These are phyloP conservation scores for Quercus phellos DNA, from an alignment of 331 rosid species.

Conservation along the genomic window DNA sequence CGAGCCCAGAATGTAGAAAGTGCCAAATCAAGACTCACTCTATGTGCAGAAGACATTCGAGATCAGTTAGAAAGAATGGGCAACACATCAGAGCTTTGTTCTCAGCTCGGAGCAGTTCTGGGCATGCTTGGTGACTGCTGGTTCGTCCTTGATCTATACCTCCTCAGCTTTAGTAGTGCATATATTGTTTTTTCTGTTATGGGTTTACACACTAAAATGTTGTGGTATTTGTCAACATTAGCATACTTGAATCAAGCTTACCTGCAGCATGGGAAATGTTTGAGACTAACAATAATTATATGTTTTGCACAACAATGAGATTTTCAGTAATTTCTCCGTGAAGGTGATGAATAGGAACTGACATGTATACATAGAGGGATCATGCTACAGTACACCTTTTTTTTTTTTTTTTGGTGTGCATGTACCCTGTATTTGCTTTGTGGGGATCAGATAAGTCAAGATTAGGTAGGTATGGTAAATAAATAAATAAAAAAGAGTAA, in stretches of 20 bases:
- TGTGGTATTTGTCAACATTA: not conserved
- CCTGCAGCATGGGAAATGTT: not conserved
- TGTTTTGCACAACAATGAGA: not conserved
- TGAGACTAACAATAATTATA: not conserved
- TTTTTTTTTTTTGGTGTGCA: no score
- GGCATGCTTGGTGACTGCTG: constrained; percentile 99
- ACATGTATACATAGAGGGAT: not conserved
- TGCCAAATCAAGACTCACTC: constrained; percentile 86
- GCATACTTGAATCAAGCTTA: not conserved
- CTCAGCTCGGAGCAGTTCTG: constrained; percentile 94
- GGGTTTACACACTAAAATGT: not conserved
- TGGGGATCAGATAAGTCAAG: no score
- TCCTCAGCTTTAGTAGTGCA: not conserved
- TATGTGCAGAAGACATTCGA: constrained; percentile 81
- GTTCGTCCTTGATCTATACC: constrained; percentile 37
- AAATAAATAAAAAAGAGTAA: no score
- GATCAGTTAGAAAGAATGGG: constrained; percentile 74
- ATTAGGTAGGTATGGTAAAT: no score
- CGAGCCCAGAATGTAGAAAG: constrained; percentile 88
- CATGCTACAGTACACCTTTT: no score
- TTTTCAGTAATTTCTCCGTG: not conserved
- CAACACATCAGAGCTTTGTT: constrained; percentile 67
- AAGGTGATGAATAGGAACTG: not conserved
- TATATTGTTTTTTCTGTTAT: not conserved
- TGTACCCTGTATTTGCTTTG: no score